These are phyloP conservation scores for Diaporthe sp. DNA, from an alignment of 2,329 filamentous ascomycete genomes.

Conservation along the genomic window DNA sequence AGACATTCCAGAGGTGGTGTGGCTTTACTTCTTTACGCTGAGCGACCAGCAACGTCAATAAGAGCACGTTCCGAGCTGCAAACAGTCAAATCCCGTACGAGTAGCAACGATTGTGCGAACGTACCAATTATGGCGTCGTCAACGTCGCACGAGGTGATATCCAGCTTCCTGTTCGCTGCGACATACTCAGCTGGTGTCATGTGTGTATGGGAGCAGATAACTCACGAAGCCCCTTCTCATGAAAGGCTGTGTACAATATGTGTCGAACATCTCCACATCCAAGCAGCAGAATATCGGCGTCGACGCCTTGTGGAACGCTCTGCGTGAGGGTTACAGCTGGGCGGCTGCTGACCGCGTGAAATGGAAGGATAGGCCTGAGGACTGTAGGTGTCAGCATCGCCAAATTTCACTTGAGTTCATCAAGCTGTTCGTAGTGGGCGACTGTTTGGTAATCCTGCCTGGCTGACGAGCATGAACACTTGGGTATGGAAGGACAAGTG, in stretches of 20 bases:
- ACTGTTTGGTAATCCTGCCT: background rate
- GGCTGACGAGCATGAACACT: too few relatives aligned
- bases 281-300: constrained; percentile 62
- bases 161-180: constrained; percentile 53
- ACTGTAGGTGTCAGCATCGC: constrained; percentile 51
- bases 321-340: constrained; percentile 61
- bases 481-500: too few relatives aligned
- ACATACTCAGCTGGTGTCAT: constrained; percentile 37
- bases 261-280: constrained; percentile 68
- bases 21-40: constrained; percentile 40
- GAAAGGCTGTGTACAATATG: constrained; percentile 64
- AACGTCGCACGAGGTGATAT: constrained; percentile 67
- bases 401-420: background rate
- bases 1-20: constrained; percentile 61
- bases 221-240: constrained; percentile 51
- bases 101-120: constrained; percentile 26
- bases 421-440: background rate
- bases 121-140: constrained; percentile 61
- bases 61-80: constrained; percentile 64
- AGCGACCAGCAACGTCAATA: constrained; percentile 63
- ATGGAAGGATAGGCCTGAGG: constrained; percentile 44
- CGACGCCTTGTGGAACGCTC: constrained; percentile 58
- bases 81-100: background rate
- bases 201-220: background rate
- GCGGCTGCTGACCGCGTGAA: constrained; percentile 65